Base-by-base conservation (phyloP, 768 basidiomycete species). In the Boletus subparvulus region DNA sequence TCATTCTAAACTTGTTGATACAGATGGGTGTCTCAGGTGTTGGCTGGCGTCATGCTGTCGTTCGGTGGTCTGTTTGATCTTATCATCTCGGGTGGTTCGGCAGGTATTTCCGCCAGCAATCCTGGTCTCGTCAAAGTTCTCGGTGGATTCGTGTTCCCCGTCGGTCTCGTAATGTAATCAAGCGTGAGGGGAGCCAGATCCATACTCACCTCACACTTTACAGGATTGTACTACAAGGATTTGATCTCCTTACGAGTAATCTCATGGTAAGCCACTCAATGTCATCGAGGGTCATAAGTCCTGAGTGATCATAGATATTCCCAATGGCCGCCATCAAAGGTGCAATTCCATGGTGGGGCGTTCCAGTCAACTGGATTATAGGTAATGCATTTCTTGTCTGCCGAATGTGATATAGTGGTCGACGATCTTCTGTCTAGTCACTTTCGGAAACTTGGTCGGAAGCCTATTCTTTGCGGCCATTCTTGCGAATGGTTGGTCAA, bases 201-300 rank as follows among this genome's bases (percentile, higher is more conserved):
- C 13, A 36, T 33, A 24, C 48, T 61, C 28, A 64, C 28, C 13
- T 36, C 21, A 10, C 14, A 19, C 3, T 13, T 36, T 37, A 21
- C 59, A 90, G 88, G 88, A 88, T 90, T 57, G 79, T 87, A 14
- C 73, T 90, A 14, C 85, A 88, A 71, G 84, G 84, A 2, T 76
- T 83, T 43, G 88, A 90, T 55, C 78, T 90, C 1, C 68, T 90
- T 36, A 90, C 88, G 47, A 88, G 87, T 64, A 87, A 88, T 65
- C 83, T 90, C 81, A 81, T 90, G 86, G 87, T 87, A 58, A 46
- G 69, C 46, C 35, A 12, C 10, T 52, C 35, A 4, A 10, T 35
- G 14, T 19, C 26, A 11, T 33, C 9, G 7, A 30, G 14, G 11
- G 7, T 6, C 19, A 33, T 5, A 21, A 39, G 39, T 40, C 24